Evolutionary conservation across 2,329 filamentous ascomycete genomes (phyloP).

Genomic region (Arthrobotrys sinensis): DNA sequence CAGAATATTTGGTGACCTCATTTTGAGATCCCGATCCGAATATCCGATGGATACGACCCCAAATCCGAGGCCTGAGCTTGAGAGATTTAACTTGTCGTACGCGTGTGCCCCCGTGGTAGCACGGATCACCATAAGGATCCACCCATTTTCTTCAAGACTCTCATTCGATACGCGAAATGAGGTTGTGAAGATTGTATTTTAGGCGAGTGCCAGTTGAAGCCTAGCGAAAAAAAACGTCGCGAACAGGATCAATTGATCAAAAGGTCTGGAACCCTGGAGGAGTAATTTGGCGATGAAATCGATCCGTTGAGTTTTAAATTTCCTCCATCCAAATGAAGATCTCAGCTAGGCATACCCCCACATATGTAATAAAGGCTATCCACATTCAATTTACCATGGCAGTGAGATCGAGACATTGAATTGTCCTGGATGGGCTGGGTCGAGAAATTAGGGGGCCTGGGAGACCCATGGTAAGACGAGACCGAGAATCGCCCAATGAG

Average conservation of each 20-base stretch:
- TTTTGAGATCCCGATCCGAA: conserved; percentile 27
- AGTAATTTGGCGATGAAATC: conserved; percentile 1
- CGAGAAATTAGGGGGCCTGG: conserved; percentile 12
- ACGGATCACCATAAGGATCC: conserved; percentile 40
- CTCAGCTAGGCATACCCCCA: conserved; percentile 22
- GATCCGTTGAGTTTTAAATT: conserved; percentile 18
- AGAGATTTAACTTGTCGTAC: conserved; percentile 10
- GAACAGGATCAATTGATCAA: conserved; percentile 20
- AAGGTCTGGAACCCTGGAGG: conserved; percentile 1
- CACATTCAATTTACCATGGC: conserved; percentile 5
- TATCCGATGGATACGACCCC: conserved; percentile 21
- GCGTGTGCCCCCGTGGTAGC: conserved; percentile 27
- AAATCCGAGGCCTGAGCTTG: neutral
- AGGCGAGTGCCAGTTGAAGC: conserved; percentile 42
- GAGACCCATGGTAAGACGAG: neutral
- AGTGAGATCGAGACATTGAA: neutral
- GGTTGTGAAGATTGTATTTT: conserved; percentile 36
- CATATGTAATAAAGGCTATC: conserved; percentile 9
- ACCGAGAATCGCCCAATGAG: conserved; percentile 3
- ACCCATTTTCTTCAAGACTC: conserved; percentile 18
- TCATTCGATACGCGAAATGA: conserved; percentile 57
- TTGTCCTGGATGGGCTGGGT: neutral
- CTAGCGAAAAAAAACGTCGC: conserved; percentile 35
- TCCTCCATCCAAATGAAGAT: conserved; percentile 40
- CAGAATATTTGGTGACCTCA: conserved; percentile 21